Evolutionary conservation across 1,139 yeast species (phyloP), one percentile per base, ranked within the genome.

Genomic region (Hyphopichia fennica): DNA sequence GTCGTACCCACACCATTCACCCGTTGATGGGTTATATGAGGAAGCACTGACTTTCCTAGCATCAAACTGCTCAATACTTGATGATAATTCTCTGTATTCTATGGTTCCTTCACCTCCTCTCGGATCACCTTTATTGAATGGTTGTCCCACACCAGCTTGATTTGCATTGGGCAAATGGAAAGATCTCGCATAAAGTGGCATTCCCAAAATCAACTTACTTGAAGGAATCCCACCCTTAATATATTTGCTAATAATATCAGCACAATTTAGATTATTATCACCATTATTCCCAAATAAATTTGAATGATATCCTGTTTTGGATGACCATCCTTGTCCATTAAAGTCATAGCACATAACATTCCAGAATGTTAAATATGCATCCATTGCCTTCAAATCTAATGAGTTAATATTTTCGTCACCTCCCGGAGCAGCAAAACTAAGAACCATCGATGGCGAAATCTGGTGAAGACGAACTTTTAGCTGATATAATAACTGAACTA

Each of bases 321-420:
- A 50, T 1, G 91, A 81, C 96, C 96, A 90, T 2, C 77, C 70
- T 38, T 53, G 54, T 0, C 97, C 98, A 3, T 82, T 69, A 53
- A 81, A 87, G 59, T 93, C 98, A 59, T 93, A 93, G 34, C 95
- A 81, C 98, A 93, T 91, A 47, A 93, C 62, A 58, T 91, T 91
- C 87, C 93, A 90, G 50, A 79, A 79, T 23, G 81, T 67, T 30
- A 93, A 56, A 50, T 75, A 74, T 28, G 59, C 60, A 51, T 85
- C 84, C 77, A 91, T 75, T 13, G 70, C 75, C 1, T 47, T 39
- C 2, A 88, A 54, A 10, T 75, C 62, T 40, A 84, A 66, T 4
- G 62, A 51, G 2, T 53, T 45, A 23, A 82, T 56, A 44, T 77
- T 72, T 2, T 73, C 77, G 1, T 58, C 55, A 3, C 82, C 81